Base-by-base conservation (phyloP, 306 rosid genomes). In the Quercus aquifolioides region DNA sequence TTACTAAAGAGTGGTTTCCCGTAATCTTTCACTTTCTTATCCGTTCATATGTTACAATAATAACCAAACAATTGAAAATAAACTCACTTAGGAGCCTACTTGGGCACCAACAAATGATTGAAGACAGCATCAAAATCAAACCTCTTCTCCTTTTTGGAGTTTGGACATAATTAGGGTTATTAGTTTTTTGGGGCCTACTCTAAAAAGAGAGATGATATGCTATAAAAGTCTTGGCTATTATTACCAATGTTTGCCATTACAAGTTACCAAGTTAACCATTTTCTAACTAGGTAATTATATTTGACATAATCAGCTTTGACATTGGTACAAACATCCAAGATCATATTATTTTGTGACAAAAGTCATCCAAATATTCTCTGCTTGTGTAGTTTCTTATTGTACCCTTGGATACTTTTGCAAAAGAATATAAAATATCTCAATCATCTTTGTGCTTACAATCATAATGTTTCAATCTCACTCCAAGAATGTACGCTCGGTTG, bases 161-260 rank as follows among this genome's bases (percentile, higher is more conserved):
- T 76, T 77, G 58, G 41, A 80, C 71, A 82, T 85, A 62, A 58
- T 69, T 79, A 79, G 76, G 60, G 78, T 69, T 59, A 54, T 83
- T 64, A 49, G 60, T 68, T 65, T 43, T 35, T 74, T 64, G 73
- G 89, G 85, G 67, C 87, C 86, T 71, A 83, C 87, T 80, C 72
- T 60, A 51, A 71, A 33, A 86, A 51, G 80, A 64, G 74, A 52
- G 79, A 73, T 73, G 69, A 58, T 65, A 31, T 78, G 56, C 51
- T 73, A 46, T 69, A 71, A 80, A 88, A 86, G 87, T 82, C 90
- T 71, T 74, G 77, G 82, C 72, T 70, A 85, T 87, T 79, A 89
- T 89, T 78, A 59, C 87, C 56, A 73, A 35, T 85, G 87, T 83
- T 87, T 84, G 87, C 84, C 82, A 84, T 83, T 78, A 79, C 81